phyloP scores from a whole-genome alignment of 2,329 filamentous ascomycete species.

The Penicillium thymicola region DNA sequence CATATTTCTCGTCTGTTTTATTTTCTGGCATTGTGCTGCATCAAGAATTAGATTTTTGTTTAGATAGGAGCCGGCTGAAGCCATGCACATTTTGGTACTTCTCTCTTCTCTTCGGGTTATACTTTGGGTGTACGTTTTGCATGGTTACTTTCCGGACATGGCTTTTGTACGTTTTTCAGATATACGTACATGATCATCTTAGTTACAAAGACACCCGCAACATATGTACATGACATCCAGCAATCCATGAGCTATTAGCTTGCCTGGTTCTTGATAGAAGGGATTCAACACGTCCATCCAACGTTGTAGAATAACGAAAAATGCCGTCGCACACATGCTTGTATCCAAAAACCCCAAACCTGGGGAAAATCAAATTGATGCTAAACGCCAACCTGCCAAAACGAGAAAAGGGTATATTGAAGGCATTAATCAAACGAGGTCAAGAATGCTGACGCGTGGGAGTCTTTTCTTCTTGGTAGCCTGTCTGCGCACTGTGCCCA shows the following conservation, averaged over 20 bases:
- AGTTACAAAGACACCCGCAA: neutral
- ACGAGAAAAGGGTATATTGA: constrained; percentile 8
- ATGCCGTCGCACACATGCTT: neutral
- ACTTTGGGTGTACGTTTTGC: neutral
- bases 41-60: constrained; percentile 8
- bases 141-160: neutral
- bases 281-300: neutral
- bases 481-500: constrained; percentile 1
- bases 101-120: neutral
- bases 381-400: neutral
- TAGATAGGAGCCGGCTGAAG: constrained; percentile 5
- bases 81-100: neutral
- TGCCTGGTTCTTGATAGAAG: neutral
- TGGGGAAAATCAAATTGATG: neutral
- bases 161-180: neutral
- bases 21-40: constrained; percentile 16
- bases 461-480: constrained; percentile 29
- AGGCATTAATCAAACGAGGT: constrained; percentile 22
- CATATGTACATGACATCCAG: neutral
- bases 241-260: neutral
- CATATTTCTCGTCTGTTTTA: constrained; percentile 2
- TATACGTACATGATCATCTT: neutral
- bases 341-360: neutral
- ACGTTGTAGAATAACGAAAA: neutral
- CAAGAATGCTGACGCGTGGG: constrained; percentile 35